Base-by-base conservation (phyloP, 805 yeast genomes). In the Suhomyces canberraensis region DNA sequence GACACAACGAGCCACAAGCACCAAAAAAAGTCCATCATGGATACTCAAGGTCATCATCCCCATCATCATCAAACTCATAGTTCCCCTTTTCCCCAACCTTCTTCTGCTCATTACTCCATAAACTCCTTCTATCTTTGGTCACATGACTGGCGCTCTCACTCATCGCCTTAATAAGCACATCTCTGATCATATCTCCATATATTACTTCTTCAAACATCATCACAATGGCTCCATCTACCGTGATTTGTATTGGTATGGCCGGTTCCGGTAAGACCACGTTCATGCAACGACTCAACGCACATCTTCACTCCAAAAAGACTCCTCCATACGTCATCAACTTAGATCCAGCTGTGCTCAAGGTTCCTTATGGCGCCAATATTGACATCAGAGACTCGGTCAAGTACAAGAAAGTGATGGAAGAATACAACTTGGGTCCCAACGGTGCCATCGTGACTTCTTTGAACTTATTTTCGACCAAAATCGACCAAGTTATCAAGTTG, bases 371-470 rank as follows among this genome's bases (percentile, higher is more conserved):
- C 14, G 84, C 95, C 28, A 89, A 93, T 56, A 89, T 93, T 44
- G 99, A 93, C 62, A 93, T 93, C 45, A 73, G 99, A 53, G 99
- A 93, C 61, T 86, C 97, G 0, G 87, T 93, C 42, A 91, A 93
- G 57, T 93, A 93, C 61, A 86, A 84, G 46, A 89, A 93, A 54
- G 98, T 93, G 29, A 93, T 91, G 98, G 93, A 89, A 50, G 90
- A 90, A 56, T 87, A 91, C 57, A 84, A 86, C 40, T 62, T 93
- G 40, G 99, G 99, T 0, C 99, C 99, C 11, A 93, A 93, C 56
- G 99, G 99, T 39, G 98, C 98, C 2, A 93, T 93, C 56, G 96
- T 95, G 46, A 93, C 98, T 0, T 87, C 96, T 15, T 70, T 93
- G 43, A 93, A 93, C 56, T 67, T 93, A 35, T 93, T 93, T 56